These are phyloP conservation scores for Eragrostis nindensis DNA, from an alignment of 176 grass and related monocot species.

Conservation along the genomic window DNA sequence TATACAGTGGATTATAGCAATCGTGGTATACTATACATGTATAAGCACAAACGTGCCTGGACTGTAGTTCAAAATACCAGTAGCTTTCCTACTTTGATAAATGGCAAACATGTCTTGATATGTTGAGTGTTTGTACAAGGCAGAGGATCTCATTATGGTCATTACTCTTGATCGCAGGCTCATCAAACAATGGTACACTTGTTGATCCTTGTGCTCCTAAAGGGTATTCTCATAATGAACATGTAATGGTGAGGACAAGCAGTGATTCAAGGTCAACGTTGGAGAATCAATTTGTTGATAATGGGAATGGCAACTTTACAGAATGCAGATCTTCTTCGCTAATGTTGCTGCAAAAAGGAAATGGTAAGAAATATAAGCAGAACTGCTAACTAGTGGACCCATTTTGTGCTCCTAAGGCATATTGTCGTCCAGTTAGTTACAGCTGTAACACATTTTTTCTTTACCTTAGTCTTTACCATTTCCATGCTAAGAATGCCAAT, in stretches of 20 bases:
- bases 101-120: background rate
- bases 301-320: slow-evolving; percentile 65
- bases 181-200: slow-evolving; percentile 41
- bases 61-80: slow-evolving; percentile 11
- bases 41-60: background rate
- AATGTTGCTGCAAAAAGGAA: slow-evolving; percentile 64
- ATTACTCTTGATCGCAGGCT: slow-evolving; percentile 31
- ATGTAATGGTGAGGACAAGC: slow-evolving; percentile 32
- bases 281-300: slow-evolving; percentile 51
- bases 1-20: background rate
- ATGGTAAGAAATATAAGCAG: slow-evolving; percentile 50
- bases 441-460: background rate
- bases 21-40: slow-evolving; percentile 8
- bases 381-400: background rate
- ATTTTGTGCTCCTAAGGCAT: slow-evolving; percentile 3
- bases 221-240: slow-evolving; percentile 54
- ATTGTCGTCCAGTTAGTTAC: background rate
- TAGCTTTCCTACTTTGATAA: slow-evolving; percentile 23
- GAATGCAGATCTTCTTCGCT: slow-evolving; percentile 59
- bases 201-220: slow-evolving; percentile 85
- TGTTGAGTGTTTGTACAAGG: background rate
- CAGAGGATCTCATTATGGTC: background rate
- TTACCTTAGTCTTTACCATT: slow-evolving; percentile 16
- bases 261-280: slow-evolving; percentile 38
- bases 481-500: slow-evolving; percentile 4